Evolutionary conservation across 139 green algal species (phyloP).

Genomic region (Asterochloris sp.): DNA sequence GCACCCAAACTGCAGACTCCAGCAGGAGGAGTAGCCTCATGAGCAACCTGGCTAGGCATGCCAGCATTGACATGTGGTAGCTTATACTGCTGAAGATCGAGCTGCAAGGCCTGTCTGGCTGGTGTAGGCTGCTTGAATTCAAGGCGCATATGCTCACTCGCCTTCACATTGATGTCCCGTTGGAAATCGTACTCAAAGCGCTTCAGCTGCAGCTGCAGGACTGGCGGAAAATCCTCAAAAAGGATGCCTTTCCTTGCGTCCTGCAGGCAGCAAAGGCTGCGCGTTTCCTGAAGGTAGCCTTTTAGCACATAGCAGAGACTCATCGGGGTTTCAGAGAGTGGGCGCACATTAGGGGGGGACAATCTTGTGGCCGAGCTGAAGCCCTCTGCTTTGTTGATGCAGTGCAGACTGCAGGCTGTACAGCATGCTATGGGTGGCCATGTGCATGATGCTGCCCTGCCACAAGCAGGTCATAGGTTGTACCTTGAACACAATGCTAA

Average conservation of each 20-base stretch:
- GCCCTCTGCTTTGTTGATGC: background rate
- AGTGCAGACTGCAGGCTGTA: background rate
- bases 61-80: too few species aligned
- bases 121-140: too few species aligned
- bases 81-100: too few species aligned
- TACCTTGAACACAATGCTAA: too few species aligned
- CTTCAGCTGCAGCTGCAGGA: slow-evolving; percentile 97
- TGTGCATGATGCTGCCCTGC: background rate
- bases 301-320: background rate
- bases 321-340: background rate
- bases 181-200: slow-evolving; percentile 97
- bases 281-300: background rate
- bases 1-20: too few species aligned
- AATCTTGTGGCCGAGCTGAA: background rate
- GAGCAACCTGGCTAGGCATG: too few species aligned
- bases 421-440: background rate
- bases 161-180: slow-evolving; percentile 82
- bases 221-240: slow-evolving; percentile 89
- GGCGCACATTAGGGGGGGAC: background rate
- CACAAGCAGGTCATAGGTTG: background rate
- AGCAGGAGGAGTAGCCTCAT: too few species aligned
- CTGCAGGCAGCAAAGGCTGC: slow-evolving; percentile 40
- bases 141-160: slow-evolving; percentile 17
- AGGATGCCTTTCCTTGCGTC: slow-evolving; percentile 89
- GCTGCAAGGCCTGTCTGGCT: too few species aligned